Base-by-base conservation (phyloP, 805 yeast genomes). In the Myxozyma monticola region DNA sequence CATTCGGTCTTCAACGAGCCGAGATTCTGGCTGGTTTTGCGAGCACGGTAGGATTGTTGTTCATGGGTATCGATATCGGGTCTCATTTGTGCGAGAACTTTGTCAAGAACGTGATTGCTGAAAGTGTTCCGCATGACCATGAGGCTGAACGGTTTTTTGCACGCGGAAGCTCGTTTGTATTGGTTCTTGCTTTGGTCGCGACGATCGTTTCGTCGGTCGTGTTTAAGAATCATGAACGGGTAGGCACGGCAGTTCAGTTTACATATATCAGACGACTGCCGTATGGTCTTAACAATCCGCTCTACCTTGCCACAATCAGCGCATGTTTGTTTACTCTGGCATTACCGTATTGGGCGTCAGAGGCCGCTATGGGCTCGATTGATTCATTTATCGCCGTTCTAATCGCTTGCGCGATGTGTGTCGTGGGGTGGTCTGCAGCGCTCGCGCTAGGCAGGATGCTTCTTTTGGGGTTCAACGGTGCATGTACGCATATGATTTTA, bases 21-120 rank as follows among this genome's bases (percentile, higher is more conserved):
- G 96, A 91, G 63, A 95, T 91, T 0, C 70, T 91, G 15, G 81
- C 85, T 38, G 95, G 95, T 1, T 90, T 90, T 71, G 96, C 95
- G 0, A 72, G 89, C 37, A 81, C 93, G 14, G 83, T 91, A 1
- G 84, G 95, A 1, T 76, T 91, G 54, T 73, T 90, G 21, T 91
- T 90, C 78, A 95, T 91, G 53, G 97, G 98, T 0, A 78, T 88
- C 44, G 98, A 91, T 67, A 72, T 93, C 45, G 70, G 87, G 38
- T 87, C 95, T 40, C 99, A 91, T 67, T 75, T 86, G n/a, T 60
- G 87, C 15, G 97, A 91, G 67, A 96, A 88, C 56, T 60, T 80
- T 24, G 48, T 52, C 25, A 53, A 39, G 40, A 36, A 41, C 10
- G 43, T 52, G 8, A 47, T 54, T n/a, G 25, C 56, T 20, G 53